phyloP scores from a whole-genome alignment of 1,139 yeast species.

The Trichomonascaceae sp. region DNA sequence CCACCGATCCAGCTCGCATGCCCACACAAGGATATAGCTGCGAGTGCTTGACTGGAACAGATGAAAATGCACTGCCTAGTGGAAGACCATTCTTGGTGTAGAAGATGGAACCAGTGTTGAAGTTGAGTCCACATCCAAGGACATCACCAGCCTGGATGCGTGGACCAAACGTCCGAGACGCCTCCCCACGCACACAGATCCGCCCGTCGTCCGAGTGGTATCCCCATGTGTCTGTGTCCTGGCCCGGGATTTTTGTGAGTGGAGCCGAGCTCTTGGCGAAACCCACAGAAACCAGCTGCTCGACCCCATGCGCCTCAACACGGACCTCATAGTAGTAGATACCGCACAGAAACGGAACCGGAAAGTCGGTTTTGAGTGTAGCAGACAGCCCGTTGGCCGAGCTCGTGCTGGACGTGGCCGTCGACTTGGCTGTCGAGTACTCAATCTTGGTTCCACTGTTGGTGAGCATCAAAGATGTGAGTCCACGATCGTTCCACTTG shows the following conservation, averaged over 20 bases:
- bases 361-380: constrained; percentile 30
- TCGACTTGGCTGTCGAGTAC: too few relatives aligned
- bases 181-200: constrained; percentile 31
- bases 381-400: too few relatives aligned
- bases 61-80: constrained; percentile 32
- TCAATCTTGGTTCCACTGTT: too few relatives aligned
- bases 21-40: constrained; percentile 39
- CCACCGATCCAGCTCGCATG: constrained; percentile 30
- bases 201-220: constrained; percentile 47
- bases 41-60: constrained; percentile 20
- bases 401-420: too few relatives aligned
- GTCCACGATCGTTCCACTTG: constrained; percentile 4
- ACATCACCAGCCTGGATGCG: constrained; percentile 45
- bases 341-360: constrained; percentile 34
- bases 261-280: constrained; percentile 20
- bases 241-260: constrained; percentile 30
- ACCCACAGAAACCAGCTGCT: constrained; percentile 22
- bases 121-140: constrained; percentile 79
- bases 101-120: constrained; percentile 48
- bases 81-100: constrained; percentile 72
- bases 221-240: constrained; percentile 40
- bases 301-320: constrained; percentile 20
- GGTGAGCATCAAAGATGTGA: too few relatives aligned
- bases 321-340: constrained; percentile 46
- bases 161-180: constrained; percentile 32